Conservation (phyloP, 2,329 filamentous ascomycete species). For the Phyllosticta paracitricarpa region DNA sequence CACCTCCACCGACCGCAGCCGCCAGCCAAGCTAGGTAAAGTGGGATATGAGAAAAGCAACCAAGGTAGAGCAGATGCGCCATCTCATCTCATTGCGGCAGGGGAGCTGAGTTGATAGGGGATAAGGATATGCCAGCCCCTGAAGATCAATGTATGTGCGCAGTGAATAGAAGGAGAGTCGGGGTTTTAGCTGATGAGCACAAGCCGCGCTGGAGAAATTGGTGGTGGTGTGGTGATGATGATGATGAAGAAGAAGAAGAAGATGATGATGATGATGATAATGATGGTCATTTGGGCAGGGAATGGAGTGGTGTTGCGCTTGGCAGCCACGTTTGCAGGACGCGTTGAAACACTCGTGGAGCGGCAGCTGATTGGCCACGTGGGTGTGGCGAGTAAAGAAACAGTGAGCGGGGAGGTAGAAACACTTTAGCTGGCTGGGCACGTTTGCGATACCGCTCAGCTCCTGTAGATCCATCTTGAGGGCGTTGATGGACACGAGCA, state of each 20-base stretch:
- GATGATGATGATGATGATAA: neutral
- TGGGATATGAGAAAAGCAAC: too few relatives aligned
- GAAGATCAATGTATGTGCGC: too few relatives aligned
- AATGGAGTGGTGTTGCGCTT: neutral
- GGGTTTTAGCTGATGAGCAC: too few relatives aligned
- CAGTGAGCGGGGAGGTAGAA: neutral
- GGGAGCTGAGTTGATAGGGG: too few relatives aligned
- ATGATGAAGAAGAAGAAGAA: neutral
- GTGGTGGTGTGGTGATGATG: neutral
- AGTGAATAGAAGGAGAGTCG: too few relatives aligned
- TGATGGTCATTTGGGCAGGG: neutral
- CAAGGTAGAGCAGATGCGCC: neutral
- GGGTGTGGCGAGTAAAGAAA: neutral
- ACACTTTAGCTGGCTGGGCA: neutral
- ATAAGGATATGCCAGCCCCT: too few relatives aligned
- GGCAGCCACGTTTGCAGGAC: neutral
- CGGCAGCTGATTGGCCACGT: neutral
- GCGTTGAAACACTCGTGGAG: neutral
- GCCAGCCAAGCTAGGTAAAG: too few relatives aligned
- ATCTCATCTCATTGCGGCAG: too few relatives aligned
- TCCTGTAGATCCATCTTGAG: neutral
- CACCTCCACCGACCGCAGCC: too few relatives aligned
- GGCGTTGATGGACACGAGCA: neutral
- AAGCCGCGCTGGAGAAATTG: too few relatives aligned
- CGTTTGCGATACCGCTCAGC: neutral